Base-by-base conservation (phyloP, 441 rosid species). In the Croton laevigatus region DNA sequence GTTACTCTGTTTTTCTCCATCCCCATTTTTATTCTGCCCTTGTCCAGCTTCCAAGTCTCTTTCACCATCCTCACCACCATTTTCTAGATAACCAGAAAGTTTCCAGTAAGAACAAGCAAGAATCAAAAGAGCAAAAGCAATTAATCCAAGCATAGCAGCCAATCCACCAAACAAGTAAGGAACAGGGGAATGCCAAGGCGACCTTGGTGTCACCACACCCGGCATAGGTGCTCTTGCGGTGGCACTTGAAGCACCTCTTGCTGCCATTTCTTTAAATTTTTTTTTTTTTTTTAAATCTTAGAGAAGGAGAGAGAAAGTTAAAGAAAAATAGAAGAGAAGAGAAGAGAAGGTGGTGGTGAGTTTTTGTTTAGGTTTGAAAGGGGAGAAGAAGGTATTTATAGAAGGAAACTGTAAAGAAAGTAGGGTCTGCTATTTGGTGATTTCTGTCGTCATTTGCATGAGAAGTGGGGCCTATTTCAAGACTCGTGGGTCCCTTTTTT, bases 101-200 rank as follows among this genome's bases (percentile, higher is more conserved):
- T 85, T 91, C 99, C 97, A 88, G 79, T 89, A 92, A 51, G 99
- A 94, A 67, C 98, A 94, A 9, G 98, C 98, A 14, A 94, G 96
- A 78, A 94, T 87, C 8, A 92, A 58, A 42, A 94, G 93, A 20
- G 98, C 95, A 73, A 91, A 88, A 59, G 98, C 97, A 16, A 91
- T 89, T 58, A 94, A 83, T 38, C 93, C 96, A 17, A 94, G 80
- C 97, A 94, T 94, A n/a, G 99, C 99, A 0, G 97, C 98, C 55
- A 94, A 66, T 10, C 99, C 99, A 10, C 99, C 98, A 57, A 94
- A 94, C 66, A 94, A 82, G 78, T 91, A 94, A 0, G 99, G 98
- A 46, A 94, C 91, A 1, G 99, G 98, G 40, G 99, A 92, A 78
- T 94, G 98, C 97, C 98, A 89, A 22, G 94, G 89, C 4, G 95